phyloP scores from a whole-genome alignment of 2,329 filamentous ascomycete species.

The Aspergillus sp. region DNA sequence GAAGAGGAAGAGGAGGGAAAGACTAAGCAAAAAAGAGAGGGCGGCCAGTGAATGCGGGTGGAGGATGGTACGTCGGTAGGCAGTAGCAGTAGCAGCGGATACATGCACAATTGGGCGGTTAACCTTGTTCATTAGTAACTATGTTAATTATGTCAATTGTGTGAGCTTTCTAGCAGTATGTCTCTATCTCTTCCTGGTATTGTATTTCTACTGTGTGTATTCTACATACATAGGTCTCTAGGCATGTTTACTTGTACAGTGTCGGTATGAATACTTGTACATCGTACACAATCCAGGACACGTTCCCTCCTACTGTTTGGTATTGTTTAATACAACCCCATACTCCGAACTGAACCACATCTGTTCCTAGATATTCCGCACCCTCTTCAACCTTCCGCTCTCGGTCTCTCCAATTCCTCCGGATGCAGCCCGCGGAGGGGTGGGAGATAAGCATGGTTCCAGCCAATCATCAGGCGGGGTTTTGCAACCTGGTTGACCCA shows the following conservation, averaged over 20 bases:
- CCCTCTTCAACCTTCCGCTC: not conserved
- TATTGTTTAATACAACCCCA: too few relatives aligned
- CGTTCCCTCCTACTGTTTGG: too few relatives aligned
- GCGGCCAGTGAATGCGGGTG: not conserved
- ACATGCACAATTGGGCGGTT: not conserved
- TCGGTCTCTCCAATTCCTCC: too few relatives aligned
- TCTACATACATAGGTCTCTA: too few relatives aligned
- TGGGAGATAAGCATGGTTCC: constrained; percentile 22
- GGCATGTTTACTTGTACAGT: too few relatives aligned
- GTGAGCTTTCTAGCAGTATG: not conserved
- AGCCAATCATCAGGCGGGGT: constrained; percentile 23
- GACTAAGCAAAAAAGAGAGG: constrained; percentile 6
- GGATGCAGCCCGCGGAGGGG: too few relatives aligned
- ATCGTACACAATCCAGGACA: too few relatives aligned
- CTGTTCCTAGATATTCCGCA: not conserved
- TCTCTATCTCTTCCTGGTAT: not conserved
- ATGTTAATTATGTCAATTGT: constrained; percentile 19
- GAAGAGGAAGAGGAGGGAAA: constrained; percentile 10
- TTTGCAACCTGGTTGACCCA: constrained; percentile 23
- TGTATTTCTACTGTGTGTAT: too few relatives aligned
- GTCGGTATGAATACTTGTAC: too few relatives aligned
- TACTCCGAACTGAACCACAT: not conserved
- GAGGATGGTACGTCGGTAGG: not conserved
- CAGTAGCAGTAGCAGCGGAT: not conserved
- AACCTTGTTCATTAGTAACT: constrained; percentile 8